Evolutionary conservation across 2,329 filamentous ascomycete genomes (phyloP), one percentile per base, ranked within the genome.

Genomic region (Chaetomium sp.): DNA sequence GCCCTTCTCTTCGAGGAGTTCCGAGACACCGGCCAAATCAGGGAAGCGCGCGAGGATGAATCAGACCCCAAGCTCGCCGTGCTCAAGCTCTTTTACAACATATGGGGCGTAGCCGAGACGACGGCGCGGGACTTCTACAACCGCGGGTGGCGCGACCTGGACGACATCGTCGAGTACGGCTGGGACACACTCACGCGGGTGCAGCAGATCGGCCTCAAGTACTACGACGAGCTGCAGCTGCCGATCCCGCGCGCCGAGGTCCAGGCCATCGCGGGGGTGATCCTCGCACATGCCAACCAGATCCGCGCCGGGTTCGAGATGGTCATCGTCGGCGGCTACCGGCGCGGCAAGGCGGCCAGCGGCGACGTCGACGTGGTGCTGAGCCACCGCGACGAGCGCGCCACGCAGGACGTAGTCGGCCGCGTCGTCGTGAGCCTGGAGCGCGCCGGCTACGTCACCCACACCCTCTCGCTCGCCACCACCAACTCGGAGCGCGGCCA

Each of bases 201-300:
- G 1, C 94, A 97, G 76, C 93, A 98, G 74, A 96, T 98, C 62
- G 94, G 95, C 0, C 81, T 97, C 53, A 98, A 98, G 74, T 97
- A 88, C 77, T 97, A 96, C 74, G 90, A 96, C 38, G 94, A 98
- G 68, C 90, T 99, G 62, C 79, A 85, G 54, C 77, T 83, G 19
- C 87, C 85, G 16, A 91, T 98, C 4, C 84, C 91, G 0, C 85
- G 93, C 1, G 64, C 73, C 0, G 93, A 98, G 75, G 90, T 92
- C 0, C 88, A 92, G 70, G 72, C 74, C 0, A 96, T 97, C 60
- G 86, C 85, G 0, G 72, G 78, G 4, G 80, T 82, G 0, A 83
- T 97, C 19, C 81, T 89, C 1, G 72, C 78, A 1, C 88, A 95
- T 67, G 92, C 92, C 1, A 85, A 87, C 54, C 78, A 75, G 21